These are phyloP conservation scores for Tolypocladium guangdongense DNA, from an alignment of 2,329 filamentous ascomycete species.

Conservation along the genomic window DNA sequence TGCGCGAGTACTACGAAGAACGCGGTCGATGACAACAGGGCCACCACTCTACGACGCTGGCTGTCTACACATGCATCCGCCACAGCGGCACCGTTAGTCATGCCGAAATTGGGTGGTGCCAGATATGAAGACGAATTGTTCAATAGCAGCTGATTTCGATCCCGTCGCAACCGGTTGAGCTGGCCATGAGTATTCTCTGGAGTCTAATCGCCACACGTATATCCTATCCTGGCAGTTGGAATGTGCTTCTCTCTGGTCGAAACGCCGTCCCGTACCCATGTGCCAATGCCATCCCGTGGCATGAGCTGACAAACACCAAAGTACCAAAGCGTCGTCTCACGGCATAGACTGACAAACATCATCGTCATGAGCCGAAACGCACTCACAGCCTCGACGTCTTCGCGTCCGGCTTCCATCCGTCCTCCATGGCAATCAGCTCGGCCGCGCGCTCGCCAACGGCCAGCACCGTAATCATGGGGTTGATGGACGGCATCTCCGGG, in stretches of 20 bases:
- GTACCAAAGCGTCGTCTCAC: background rate
- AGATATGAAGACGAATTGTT: background rate
- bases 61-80: background rate
- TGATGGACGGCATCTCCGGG: constrained; percentile 76
- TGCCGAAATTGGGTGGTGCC: background rate
- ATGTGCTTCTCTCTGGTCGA: background rate
- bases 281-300: background rate
- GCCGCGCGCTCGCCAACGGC: constrained; percentile 74
- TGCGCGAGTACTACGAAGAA: background rate
- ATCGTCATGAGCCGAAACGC: background rate
- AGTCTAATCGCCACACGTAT: background rate
- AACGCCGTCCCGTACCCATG: background rate
- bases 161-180: background rate
- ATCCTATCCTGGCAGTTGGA: background rate
- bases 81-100: background rate
- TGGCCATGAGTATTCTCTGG: background rate
- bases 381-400: constrained; percentile 20
- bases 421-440: constrained; percentile 64
- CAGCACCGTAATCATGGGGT: constrained; percentile 84
- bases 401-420: constrained; percentile 35
- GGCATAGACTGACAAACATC: background rate
- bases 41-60: background rate
- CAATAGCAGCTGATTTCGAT: background rate
- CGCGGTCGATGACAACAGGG: background rate
- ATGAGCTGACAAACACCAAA: background rate